These are phyloP conservation scores for Hortaea werneckii DNA, from an alignment of 2,329 filamentous ascomycete genomes.

Conservation along the genomic window DNA sequence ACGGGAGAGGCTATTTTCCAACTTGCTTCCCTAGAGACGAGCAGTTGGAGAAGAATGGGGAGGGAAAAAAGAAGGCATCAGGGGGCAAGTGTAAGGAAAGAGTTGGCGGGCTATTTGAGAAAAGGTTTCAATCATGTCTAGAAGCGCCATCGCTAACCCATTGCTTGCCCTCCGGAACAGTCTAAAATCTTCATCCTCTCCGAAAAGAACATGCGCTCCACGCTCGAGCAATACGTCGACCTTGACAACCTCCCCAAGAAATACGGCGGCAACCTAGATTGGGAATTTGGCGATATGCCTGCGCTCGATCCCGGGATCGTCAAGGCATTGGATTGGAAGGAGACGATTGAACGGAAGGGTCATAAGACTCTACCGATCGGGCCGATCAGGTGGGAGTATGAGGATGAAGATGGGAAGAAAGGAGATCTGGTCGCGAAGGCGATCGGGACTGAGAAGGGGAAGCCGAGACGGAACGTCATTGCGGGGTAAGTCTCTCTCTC, in stretches of 20 bases:
- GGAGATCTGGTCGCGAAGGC: constrained; percentile 37
- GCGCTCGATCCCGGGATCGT: constrained; percentile 51
- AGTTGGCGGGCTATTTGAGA: no score
- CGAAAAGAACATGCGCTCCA: constrained; percentile 61
- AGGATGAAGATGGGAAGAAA: constrained; percentile 29
- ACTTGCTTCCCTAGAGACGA: no score
- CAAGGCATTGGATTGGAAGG: constrained; percentile 32
- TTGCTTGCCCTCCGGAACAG: not conserved
- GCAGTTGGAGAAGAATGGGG: no score
- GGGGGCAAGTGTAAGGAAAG: no score
- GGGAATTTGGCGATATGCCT: constrained; percentile 65
- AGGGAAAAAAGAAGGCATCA: no score
- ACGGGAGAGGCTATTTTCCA: no score
- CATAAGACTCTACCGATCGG: constrained; percentile 36
- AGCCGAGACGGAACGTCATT: constrained; percentile 28
- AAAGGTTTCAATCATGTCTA: no score
- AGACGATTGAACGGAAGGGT: constrained; percentile 16
- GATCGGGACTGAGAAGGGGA: constrained; percentile 35
- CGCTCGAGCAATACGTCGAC: constrained; percentile 73
- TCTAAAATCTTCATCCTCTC: constrained; percentile 92
- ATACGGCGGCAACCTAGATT: constrained; percentile 82
- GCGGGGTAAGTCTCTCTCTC: constrained; percentile 19
- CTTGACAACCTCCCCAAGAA: constrained; percentile 72
- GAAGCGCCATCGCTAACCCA: no score
- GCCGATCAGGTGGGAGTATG: constrained; percentile 37